Evolutionary conservation across 148 eudicot genomes (phyloP), one percentile per base, ranked within the genome.

Genomic region (Rheum nobile): DNA sequence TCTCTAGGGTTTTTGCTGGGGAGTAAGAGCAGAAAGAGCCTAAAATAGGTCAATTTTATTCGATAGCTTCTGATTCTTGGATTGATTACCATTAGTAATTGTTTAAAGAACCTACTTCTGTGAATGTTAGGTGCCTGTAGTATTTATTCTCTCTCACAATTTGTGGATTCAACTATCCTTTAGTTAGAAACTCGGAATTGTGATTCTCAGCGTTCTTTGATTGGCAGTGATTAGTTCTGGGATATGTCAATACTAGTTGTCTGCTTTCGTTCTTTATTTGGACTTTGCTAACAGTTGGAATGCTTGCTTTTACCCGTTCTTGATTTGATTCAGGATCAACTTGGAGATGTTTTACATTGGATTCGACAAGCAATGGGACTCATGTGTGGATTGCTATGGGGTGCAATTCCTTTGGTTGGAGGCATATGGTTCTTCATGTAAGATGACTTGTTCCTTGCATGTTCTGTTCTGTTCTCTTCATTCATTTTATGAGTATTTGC

Each of bases 311-410:
- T 48, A 17, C 54, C 14, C 22, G 4, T 10, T 57, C 38, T 65
- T 65, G 70, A 7, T 14, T 61, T 65, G 28, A 74, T 77, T 71
- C 86, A 95, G 99, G 99, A 95, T 85, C 96, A 95, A 82, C 79
- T 95, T 71, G 88, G 99, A 4, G 99, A 95, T 82, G 94, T 92
- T 70, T 76, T 95, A 59, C 96, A 95, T 81, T 95, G 99, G 99
- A 91, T 83, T 50, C 82, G 99, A 74, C 99, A 95, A 84, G 82
- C 78, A n/a, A 79, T 86, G 77, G 96, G 87, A 47, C 90, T 95
- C 73, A 65, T 92, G 39, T 92, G 89, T 72, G 99, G 99, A 39
- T 81, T 92, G 77, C 75, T 87, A 67, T 95, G 92, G 88, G 98
- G 98, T 75, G 90, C 96, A 47, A 85, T 95, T 80, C 98, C 98